Evolutionary conservation across 2,329 filamentous ascomycete species (phyloP).

Genomic region (Ceratocystis smalleyi): DNA sequence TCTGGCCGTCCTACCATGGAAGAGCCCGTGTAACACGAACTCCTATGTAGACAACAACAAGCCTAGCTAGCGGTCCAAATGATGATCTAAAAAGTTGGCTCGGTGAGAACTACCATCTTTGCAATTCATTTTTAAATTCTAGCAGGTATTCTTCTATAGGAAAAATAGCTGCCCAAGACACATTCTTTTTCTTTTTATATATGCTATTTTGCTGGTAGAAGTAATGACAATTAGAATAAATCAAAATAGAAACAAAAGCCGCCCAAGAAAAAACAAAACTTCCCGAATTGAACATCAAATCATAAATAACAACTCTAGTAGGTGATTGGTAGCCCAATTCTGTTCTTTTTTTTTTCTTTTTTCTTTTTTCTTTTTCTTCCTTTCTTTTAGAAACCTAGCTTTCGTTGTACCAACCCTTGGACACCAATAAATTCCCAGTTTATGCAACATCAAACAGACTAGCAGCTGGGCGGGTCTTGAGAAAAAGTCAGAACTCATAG

Average conservation of each 20-base stretch:
- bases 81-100: neutral
- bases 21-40: neutral
- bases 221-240: neutral
- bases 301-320: too few species aligned
- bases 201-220: too few species aligned
- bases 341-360: too few species aligned
- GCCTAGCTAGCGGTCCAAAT: too few species aligned
- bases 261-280: neutral
- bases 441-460: neutral
- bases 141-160: neutral
- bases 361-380: too few species aligned
- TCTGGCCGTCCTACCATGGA: neutral
- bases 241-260: neutral
- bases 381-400: too few species aligned
- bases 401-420: too few species aligned
- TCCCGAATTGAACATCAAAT: neutral
- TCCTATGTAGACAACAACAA: too few species aligned
- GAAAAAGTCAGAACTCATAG: neutral
- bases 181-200: too few species aligned
- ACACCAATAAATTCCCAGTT: neutral
- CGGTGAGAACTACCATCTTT: neutral
- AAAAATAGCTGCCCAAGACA: too few species aligned
- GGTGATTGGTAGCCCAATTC: too few species aligned
- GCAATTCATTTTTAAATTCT: neutral
- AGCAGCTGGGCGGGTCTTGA: slow-evolving; percentile 6